A percentile compares a stretch with the other conserved stretches of the same genome.
Evolutionary conservation across 805 yeast species (phyloP).

Genomic region (Spathaspora girioi): DNA sequence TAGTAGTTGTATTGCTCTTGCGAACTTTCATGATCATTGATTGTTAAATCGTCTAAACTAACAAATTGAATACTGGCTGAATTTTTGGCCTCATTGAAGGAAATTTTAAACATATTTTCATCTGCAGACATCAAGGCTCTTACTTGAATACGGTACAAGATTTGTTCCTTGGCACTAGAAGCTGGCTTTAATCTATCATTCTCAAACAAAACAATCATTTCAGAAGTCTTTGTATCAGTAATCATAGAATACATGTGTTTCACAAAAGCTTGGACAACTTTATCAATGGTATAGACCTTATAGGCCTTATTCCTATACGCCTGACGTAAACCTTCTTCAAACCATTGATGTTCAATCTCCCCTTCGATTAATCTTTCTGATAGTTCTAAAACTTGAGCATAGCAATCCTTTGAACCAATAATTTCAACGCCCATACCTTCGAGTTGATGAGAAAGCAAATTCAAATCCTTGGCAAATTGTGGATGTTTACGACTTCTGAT

Average conservation of each 20-base stretch:
- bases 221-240: conserved; percentile 75
- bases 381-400: conserved; percentile 71
- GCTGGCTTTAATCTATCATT: conserved; percentile 60
- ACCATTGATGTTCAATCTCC: conserved; percentile 88
- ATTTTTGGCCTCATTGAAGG: conserved; percentile 52
- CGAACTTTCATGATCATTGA: conserved; percentile 61
- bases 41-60: conserved; percentile 83
- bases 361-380: conserved; percentile 81
- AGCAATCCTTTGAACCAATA: conserved; percentile 58
- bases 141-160: conserved; percentile 83
- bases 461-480: conserved; percentile 83
- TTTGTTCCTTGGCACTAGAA: conserved; percentile 83
- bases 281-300: conserved; percentile 88
- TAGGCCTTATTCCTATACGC: conserved; percentile 92
- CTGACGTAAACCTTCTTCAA: conserved; percentile 92
- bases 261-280: conserved; percentile 66
- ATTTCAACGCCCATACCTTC: conserved; percentile 78
- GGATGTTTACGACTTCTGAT: conserved; percentile 59
- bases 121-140: conserved; percentile 74
- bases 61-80: conserved; percentile 74
- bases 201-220: conserved; percentile 78
- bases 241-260: conserved; percentile 87
- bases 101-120: conserved; percentile 89
- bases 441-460: conserved; percentile 73
- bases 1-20: conserved; percentile 92